Base-by-base conservation (phyloP, 2,329 filamentous ascomycete genomes). In the Calonectria ilicicola region DNA sequence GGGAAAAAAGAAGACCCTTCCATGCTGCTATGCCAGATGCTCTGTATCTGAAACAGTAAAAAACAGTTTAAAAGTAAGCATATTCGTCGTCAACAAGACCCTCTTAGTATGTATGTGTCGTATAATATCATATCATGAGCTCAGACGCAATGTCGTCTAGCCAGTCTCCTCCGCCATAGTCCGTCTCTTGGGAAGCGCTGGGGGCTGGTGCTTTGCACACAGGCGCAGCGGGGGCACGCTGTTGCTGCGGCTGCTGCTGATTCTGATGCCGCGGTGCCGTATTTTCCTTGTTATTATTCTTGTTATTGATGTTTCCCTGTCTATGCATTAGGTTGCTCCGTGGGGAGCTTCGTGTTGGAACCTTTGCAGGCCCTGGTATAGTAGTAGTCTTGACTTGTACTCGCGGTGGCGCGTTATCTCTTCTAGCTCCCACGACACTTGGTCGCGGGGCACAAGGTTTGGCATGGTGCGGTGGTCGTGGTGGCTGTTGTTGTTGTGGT, bases 151-250 rank as follows among this genome's bases (percentile, higher is more conserved):
- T 72, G 21, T 85, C 83, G 29, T 85, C 84, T 5, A 85, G 74
- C 84, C 84, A 85, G 14, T 78, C 82, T 3, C 84, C 82, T 2
- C 83, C 84, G 7, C 83, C 84, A 21, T 84, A 85, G 27, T 84
- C 82, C 1, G 83, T 79, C 76, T 85, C 84, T 67, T 85, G 84
- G 12, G 83, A 85, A 14, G 77, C 79, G 42, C 70, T 78, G n/a
- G 69, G 71, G 17, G 23, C 21, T 1, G 58, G 56, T 40, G 44
- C 47, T 35, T 47, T 26, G 38, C 35, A 49, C 21, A 46, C 69
- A 32, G 69, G 26, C 32, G 23, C 19, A 17, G 10, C 49, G 12
- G n/a, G 19, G 12, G 35, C 5, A 23, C 68, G 46, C 9, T 64
- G 32, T 10, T 35, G 29, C 29, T 32, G 29, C 29, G n/a, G n/a